Evolutionary conservation across 148 eudicot genomes (phyloP), one percentile per base, ranked within the genome.

Genomic region (Arbutus unedo): DNA sequence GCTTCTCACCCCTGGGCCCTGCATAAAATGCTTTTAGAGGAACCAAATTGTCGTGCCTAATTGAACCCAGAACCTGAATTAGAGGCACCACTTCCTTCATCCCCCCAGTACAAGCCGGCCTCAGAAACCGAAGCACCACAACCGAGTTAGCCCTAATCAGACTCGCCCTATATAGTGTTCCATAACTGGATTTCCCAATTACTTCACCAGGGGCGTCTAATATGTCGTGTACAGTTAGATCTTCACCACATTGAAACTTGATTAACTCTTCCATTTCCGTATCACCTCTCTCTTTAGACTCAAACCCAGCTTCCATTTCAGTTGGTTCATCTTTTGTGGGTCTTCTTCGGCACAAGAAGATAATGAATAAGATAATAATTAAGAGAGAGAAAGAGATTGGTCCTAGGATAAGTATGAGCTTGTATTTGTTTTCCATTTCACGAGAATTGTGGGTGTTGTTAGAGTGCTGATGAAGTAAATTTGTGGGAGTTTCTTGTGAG

Each of bases 201-300:
- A 96, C 99, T 84, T 96, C 99, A 72, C 99, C 99, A 1, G 99
- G 99, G 72, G 99, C 99, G 68, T 96, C 99, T n/a, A 96, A 82
- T 45, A 96, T 93, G 74, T 94, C 95, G 74, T 85, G 76, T 6
- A 93, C 85, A 21, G 89, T 83, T n/a, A 96, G 93, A 91, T 90
- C 91, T 83, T 92, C 97, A 44, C 92, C 94, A 0, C 97, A 93
- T 38, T 88, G 77, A 71, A 96, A 96, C 64, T 89, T 89, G 75
- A 96, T 86, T 78, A 96, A 84, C 31, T 90, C 93, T 74, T 91
- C 98, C 60, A 38, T 54, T 14, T 73, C 86, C 10, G 21, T 1
- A 18, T 77, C 87, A 4, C 79, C 88, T 45, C 45, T 76, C 59
- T 78, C 86, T 56, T 84, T 82, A 21, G 13, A 19, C 68, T 84